A percentile compares a stretch with the other conserved stretches of the same genome.
Evolutionary conservation across 2,329 filamentous ascomycete genomes (phyloP).

Genomic region (Graphium sp.): DNA sequence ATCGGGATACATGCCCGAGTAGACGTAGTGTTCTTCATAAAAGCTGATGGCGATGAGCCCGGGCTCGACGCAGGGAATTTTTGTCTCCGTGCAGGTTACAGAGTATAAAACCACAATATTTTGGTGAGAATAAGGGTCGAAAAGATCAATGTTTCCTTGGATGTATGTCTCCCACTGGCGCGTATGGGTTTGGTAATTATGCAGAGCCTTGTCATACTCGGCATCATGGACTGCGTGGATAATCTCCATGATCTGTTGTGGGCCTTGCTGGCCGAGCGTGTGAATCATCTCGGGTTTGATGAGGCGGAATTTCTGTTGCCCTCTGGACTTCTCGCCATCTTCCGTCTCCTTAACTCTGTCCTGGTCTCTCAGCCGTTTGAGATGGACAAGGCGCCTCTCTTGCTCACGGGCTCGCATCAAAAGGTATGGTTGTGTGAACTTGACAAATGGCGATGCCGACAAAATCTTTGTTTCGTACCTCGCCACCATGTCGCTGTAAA

Average conservation of each 20-base stretch:
- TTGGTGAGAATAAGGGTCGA: slow-evolving; percentile 89
- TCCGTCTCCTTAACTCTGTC: slow-evolving; percentile 38
- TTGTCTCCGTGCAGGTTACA: slow-evolving; percentile 81
- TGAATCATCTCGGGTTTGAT: slow-evolving; percentile 95
- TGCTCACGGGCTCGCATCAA: slow-evolving; percentile 85
- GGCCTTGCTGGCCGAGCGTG: slow-evolving; percentile 60
- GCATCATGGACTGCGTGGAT: slow-evolving; percentile 89
- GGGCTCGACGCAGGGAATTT: slow-evolving; percentile 83
- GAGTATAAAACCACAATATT: slow-evolving; percentile 93
- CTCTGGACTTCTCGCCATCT: slow-evolving; percentile 43
- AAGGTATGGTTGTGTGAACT: slow-evolving; percentile 85
- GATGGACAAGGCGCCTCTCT: slow-evolving; percentile 65
- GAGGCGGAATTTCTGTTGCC: slow-evolving; percentile 67
- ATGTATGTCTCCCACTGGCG: slow-evolving; percentile 94
- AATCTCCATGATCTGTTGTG: slow-evolving; percentile 80
- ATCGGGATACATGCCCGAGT: slow-evolving; percentile 58
- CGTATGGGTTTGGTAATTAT: slow-evolving; percentile 88
- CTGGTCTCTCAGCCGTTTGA: slow-evolving; percentile 71
- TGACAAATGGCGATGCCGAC: slow-evolving; percentile 91
- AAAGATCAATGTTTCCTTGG: slow-evolving; percentile 72
- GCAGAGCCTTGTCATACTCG: slow-evolving; percentile 87
- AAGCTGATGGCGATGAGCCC: slow-evolving; percentile 82
- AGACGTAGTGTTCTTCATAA: slow-evolving; percentile 80
- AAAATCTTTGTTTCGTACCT: slow-evolving; percentile 87
- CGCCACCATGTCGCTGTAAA: slow-evolving; percentile 87